Conservation (phyloP, 2,329 filamentous ascomycete species). For the Aspergillus neotritici region DNA sequence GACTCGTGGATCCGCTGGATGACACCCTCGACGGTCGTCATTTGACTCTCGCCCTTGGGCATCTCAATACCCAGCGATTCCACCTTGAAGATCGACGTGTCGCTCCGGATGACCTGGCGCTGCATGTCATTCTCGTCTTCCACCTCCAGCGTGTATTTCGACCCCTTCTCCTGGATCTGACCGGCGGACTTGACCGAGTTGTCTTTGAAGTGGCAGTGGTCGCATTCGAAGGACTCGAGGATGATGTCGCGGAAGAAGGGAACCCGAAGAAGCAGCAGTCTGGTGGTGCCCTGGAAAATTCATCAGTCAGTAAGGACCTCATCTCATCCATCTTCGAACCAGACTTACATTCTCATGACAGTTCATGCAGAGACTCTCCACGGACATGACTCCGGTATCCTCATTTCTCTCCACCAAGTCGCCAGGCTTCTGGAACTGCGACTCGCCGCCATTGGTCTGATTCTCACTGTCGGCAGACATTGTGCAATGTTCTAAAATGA, state of each 20-base stretch:
- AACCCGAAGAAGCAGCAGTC: conserved; percentile 82
- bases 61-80: conserved; percentile 92
- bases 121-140: conserved; percentile 68
- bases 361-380: conserved; percentile 80
- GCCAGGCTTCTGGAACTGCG: conserved; percentile 36
- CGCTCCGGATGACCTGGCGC: conserved; percentile 87
- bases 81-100: conserved; percentile 77
- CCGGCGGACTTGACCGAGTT: conserved; percentile 91
- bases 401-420: conserved; percentile 36
- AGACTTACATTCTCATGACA: conserved; percentile 71
- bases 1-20: conserved; percentile 73
- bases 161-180: conserved; percentile 82
- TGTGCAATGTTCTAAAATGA: conserved; percentile 4
- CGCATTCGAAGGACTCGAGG: conserved; percentile 92
- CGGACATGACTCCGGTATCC: conserved; percentile 39
- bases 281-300: conserved; percentile 65
- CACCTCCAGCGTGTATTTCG: conserved; percentile 75
- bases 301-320: conserved; percentile 9
- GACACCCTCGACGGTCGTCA: conserved; percentile 90
- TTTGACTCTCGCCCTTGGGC: conserved; percentile 79
- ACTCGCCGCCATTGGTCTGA: conserved; percentile 18
- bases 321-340: not conserved
- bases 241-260: conserved; percentile 97
- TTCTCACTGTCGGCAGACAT: conserved; percentile 25
- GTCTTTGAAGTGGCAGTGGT: conserved; percentile 82